A percentile compares a stretch with the other conserved stretches of the same genome.
phyloP scores from a whole-genome alignment of 2,329 filamentous ascomycete genomes.

The Hirsutella thompsonii region DNA sequence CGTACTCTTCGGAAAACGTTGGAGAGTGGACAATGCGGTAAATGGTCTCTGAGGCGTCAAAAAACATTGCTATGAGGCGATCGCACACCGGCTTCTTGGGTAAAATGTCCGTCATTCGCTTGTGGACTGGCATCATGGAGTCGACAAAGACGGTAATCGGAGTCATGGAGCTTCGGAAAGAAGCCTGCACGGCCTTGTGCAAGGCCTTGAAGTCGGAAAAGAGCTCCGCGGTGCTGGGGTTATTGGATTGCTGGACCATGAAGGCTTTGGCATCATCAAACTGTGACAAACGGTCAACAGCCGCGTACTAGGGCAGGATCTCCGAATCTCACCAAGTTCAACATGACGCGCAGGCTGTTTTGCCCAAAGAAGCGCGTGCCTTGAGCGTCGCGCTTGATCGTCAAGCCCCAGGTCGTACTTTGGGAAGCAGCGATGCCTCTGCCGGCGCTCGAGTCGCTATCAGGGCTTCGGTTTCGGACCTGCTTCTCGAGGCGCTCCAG shows the following conservation, averaged over 20 bases:
- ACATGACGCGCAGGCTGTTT: constrained; percentile 36
- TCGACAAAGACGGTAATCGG: constrained; percentile 45
- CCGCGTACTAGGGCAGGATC: not conserved
- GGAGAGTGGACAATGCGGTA: constrained; percentile 41
- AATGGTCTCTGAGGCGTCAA: constrained; percentile 36
- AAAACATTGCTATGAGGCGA: constrained; percentile 33
- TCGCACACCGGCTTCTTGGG: constrained; percentile 38
- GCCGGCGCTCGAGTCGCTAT: constrained; percentile 20
- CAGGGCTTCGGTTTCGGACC: constrained; percentile 27
- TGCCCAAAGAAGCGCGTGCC: constrained; percentile 40
- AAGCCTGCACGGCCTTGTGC: constrained; percentile 32
- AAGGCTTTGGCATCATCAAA: constrained; percentile 42
- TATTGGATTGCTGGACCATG: constrained; percentile 27
- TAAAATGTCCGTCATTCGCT: constrained; percentile 44
- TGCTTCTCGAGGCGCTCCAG: constrained; percentile 42
- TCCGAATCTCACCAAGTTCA: constrained; percentile 34
- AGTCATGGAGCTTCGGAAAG: constrained; percentile 30
- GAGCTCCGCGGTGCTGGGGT: constrained; percentile 10
- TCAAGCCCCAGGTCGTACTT: constrained; percentile 34
- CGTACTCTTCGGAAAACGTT: constrained; percentile 36
- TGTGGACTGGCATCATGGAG: constrained; percentile 43
- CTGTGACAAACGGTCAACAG: constrained; percentile 14
- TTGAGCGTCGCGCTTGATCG: constrained; percentile 31
- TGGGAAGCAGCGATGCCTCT: constrained; percentile 23
- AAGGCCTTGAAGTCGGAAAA: constrained; percentile 22